Evolutionary conservation across 202 grass and related monocot genomes (phyloP), one percentile per base, ranked within the genome.

Genomic region (Saccharum hybrid): DNA sequence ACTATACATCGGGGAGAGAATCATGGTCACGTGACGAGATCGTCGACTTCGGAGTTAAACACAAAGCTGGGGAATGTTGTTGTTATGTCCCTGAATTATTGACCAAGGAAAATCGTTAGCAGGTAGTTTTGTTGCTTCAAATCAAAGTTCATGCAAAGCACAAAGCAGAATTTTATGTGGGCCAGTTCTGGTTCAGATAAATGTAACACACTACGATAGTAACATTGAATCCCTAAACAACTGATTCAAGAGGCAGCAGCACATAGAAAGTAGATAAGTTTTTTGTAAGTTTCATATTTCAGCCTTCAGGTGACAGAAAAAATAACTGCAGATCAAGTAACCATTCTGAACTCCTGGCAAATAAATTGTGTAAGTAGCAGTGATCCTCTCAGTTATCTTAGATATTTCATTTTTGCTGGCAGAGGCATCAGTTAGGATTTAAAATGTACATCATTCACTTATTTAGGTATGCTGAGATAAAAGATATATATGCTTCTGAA

Each of bases 1-100:
- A 89, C 74, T 88, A 81, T 89, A 75, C 83, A 83, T 66, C 22
- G 30, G 71, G 52, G 33, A 61, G 64, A 63, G 57, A 80, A 71
- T 49, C 10, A 0, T 41, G 14, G 34, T 96, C 83, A 93, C 14
- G 93, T 86, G 46, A 88, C 86, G 8, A 91, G 75, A 82, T 96
- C 93, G 5, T 93, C 93, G 4, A 96, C 93, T 84, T 93, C 90
- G 0, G 93, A 93, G 60, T 96, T 90, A 57, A 96, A 96, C 34
- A 96, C 88, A 66, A 96, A 96, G 72, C 93, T 96, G 26, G 93
- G 93, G 72, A 96, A 96, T 81, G 93, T 96, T 23, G 93, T 96
- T 72, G 93, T 96, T 91, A 96, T 96, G 87, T 96, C 93, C 86
- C 93, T 96, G 90, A 71, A 86, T 81, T 60, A 64, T 59, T 34